These are phyloP conservation scores for Stagonosporopsis vannaccii DNA, from an alignment of 2,329 filamentous ascomycete species.

Conservation along the genomic window DNA sequence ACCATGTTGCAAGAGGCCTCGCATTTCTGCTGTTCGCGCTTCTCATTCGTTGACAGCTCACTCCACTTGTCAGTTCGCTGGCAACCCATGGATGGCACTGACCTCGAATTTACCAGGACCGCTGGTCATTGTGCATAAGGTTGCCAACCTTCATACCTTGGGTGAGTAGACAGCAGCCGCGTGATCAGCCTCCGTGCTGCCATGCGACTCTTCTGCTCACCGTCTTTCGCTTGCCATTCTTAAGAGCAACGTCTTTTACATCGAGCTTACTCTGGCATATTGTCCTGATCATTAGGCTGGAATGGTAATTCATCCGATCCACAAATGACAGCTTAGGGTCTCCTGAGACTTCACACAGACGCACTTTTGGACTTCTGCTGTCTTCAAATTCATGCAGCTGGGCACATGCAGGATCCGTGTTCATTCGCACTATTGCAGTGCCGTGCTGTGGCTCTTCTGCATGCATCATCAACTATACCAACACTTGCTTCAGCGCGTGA, in stretches of 20 bases:
- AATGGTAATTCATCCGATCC: neutral
- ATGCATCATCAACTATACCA: neutral
- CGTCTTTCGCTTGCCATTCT: neutral
- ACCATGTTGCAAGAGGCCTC: conserved; percentile 6
- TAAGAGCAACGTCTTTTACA: neutral
- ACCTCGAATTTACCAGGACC: conserved; percentile 10
- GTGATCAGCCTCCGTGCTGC: conserved; percentile 8
- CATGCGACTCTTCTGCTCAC: neutral
- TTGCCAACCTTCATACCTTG: conserved; percentile 13
- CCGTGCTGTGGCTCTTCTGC: neutral
- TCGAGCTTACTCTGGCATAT: neutral
- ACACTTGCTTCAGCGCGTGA: neutral
- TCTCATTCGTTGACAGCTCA: neutral
- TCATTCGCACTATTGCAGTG: neutral
- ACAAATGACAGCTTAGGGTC: too few relatives aligned
- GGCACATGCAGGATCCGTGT: neutral
- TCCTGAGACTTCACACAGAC: neutral
- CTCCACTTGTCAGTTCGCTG: conserved; percentile 2
- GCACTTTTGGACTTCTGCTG: neutral
- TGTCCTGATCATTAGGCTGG: neutral
- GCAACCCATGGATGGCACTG: conserved; percentile 7
- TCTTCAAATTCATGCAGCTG: neutral
- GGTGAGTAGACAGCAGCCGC: conserved; percentile 8
- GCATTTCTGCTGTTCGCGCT: neutral
- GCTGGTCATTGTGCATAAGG: conserved; percentile 7